Conservation (phyloP, 1,284 basidiomycete genomes). For the Cutaneotrichosporon sp. region DNA sequence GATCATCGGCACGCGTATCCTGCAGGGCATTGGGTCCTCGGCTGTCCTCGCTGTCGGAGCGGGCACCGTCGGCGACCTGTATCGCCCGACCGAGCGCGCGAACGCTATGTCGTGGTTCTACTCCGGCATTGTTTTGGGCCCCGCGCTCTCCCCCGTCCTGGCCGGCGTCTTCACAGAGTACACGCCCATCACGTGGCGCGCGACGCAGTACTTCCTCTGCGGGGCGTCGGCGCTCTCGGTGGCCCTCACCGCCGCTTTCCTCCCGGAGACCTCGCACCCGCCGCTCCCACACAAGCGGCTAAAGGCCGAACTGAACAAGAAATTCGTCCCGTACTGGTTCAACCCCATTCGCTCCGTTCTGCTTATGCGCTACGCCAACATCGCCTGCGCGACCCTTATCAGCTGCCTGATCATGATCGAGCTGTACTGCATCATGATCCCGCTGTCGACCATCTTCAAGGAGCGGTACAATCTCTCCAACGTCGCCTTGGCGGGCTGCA, state of each 20-base stretch:
- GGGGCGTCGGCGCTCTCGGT: constrained; percentile 57
- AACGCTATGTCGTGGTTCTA: constrained; percentile 66
- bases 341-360: constrained; percentile 63
- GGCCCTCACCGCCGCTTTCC: constrained; percentile 57
- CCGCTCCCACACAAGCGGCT: constrained; percentile 50
- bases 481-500: constrained; percentile 62
- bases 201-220: constrained; percentile 61
- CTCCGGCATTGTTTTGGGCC: constrained; percentile 56
- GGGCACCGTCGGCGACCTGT: constrained; percentile 67
- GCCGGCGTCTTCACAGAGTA: constrained; percentile 54
- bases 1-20: constrained; percentile 64
- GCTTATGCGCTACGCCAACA: constrained; percentile 63
- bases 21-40: constrained; percentile 61
- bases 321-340: constrained; percentile 58
- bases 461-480: constrained; percentile 63
- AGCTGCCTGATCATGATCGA: constrained; percentile 40
- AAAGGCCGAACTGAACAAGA: constrained; percentile 39
- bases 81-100: constrained; percentile 63
- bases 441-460: constrained; percentile 38
- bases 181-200: constrained; percentile 62
- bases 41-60: constrained; percentile 63
- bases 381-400: constrained; percentile 54
- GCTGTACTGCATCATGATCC: constrained; percentile 37
- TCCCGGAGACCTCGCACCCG: constrained; percentile 71
- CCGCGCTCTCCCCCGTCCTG: constrained; percentile 49